Evolutionary conservation across 306 rosid species (phyloP).

Genomic region (Cicer bijugum): DNA sequence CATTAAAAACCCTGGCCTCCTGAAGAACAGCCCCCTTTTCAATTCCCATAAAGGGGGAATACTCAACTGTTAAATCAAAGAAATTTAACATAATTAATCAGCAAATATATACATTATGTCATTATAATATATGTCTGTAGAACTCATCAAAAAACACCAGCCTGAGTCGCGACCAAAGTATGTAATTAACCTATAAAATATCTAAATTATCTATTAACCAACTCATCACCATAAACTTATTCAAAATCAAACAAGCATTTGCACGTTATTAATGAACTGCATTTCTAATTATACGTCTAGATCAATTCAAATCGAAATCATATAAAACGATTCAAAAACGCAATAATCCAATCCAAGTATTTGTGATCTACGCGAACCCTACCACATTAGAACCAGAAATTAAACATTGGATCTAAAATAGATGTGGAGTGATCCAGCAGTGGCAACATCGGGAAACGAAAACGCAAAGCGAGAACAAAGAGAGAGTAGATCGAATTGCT

Average conservation of each 20-base stretch:
- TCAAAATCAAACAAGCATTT: slow-evolving; percentile 44
- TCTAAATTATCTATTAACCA: slow-evolving; percentile 45
- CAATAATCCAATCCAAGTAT: slow-evolving; percentile 40
- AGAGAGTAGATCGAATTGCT: slow-evolving; percentile 45
- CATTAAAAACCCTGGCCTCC: slow-evolving; percentile 98
- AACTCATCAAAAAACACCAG: not conserved
- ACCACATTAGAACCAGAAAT: slow-evolving; percentile 34
- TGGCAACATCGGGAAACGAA: slow-evolving; percentile 14
- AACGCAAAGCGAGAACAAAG: slow-evolving; percentile 12
- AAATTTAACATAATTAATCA: slow-evolving; percentile 38
- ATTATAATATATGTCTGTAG: not conserved
- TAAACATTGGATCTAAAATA: slow-evolving; percentile 61
- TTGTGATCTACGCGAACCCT: slow-evolving; percentile 41
- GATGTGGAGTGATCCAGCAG: slow-evolving; percentile 46
- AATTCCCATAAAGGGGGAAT: slow-evolving; percentile 91
- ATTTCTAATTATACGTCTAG: slow-evolving; percentile 42
- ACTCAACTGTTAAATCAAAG: slow-evolving; percentile 61
- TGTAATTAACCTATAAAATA: slow-evolving; percentile 39
- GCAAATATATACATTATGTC: not conserved
- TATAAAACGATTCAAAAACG: slow-evolving; percentile 44
- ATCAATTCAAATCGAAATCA: slow-evolving; percentile 40
- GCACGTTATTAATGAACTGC: slow-evolving; percentile 34
- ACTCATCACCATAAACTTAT: slow-evolving; percentile 35
- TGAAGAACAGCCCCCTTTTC: slow-evolving; percentile 98
- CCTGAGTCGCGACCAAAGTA: slow-evolving; percentile 23